A percentile compares a stretch with the other conserved stretches of the same genome.
phyloP scores from a whole-genome alignment of 2,329 filamentous ascomycete genomes.

The Albophoma yamanashiensis region DNA sequence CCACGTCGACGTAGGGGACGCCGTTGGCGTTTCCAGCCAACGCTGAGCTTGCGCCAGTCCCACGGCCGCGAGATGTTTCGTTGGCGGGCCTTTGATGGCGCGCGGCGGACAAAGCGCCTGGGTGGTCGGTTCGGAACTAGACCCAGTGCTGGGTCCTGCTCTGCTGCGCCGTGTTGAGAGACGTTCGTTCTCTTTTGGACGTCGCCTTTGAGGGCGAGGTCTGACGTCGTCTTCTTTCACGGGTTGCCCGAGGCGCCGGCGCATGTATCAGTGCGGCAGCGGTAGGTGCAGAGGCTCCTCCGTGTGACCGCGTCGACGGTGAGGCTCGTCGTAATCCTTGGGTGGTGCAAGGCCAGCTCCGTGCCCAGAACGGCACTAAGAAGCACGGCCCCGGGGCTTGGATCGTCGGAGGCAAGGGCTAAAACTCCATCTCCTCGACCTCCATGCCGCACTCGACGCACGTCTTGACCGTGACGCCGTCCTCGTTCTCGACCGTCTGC shows the following conservation, averaged over 20 bases:
- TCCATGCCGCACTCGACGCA: conserved; percentile 70
- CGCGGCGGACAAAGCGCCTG: background rate
- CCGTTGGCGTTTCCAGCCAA: background rate
- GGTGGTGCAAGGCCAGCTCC: background rate
- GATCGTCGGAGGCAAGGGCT: background rate
- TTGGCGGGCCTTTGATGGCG: background rate
- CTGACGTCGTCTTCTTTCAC: background rate
- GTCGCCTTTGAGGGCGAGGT: background rate
- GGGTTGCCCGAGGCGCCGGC: background rate
- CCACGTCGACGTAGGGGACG: background rate
- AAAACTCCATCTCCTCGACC: conserved; percentile 62
- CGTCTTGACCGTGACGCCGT: conserved; percentile 71
- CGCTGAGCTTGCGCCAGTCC: background rate
- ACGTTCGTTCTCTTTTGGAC: background rate
- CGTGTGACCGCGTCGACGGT: background rate
- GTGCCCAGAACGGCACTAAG: background rate
- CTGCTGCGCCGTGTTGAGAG: background rate
- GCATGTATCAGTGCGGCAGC: background rate
- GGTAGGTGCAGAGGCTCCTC: background rate
- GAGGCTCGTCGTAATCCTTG: background rate
- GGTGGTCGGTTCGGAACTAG: background rate
- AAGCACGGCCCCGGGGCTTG: background rate
- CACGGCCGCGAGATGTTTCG: background rate
- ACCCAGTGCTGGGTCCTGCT: background rate
- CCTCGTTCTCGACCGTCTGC: conserved; percentile 54